phyloP scores from a whole-genome alignment of 2,329 filamentous ascomycete genomes.

The Bipolaris gigantea region DNA sequence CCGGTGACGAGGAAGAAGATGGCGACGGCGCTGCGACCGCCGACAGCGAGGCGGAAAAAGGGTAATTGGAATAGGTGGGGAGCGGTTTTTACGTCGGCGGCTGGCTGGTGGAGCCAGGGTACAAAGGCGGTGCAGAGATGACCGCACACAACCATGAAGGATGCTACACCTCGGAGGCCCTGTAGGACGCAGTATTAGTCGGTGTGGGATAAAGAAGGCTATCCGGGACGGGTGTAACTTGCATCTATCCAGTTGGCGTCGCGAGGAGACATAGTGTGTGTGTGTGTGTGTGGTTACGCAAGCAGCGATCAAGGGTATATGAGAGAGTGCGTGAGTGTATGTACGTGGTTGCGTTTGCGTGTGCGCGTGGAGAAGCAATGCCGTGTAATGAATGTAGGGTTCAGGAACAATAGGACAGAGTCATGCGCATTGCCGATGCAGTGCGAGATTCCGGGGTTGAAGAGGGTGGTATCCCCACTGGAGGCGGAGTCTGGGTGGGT shows the following conservation, averaged over 20 bases:
- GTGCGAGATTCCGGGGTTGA: not conserved
- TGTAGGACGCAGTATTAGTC: constrained; percentile 30
- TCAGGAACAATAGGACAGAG: constrained; percentile 4
- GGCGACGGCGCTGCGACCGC: constrained; percentile 49
- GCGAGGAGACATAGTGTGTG: constrained; percentile 39
- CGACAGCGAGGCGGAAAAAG: constrained; percentile 60
- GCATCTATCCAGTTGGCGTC: constrained; percentile 47
- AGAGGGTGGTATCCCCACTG: not conserved
- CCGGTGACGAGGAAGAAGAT: constrained; percentile 60
- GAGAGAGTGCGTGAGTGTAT: constrained; percentile 7
- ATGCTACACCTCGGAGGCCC: constrained; percentile 49
- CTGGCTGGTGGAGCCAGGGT: constrained; percentile 46
- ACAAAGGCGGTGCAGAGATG: constrained; percentile 49
- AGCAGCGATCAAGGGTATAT: constrained; percentile 10
- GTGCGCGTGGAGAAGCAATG: not conserved
- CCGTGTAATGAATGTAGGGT: constrained; percentile 10
- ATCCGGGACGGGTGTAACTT: constrained; percentile 20
- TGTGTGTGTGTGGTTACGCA: constrained; percentile 16
- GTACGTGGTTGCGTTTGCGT: no score
- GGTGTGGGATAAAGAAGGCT: constrained; percentile 13
- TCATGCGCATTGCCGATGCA: constrained; percentile 18
- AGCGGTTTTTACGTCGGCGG: constrained; percentile 47
- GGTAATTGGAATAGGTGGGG: constrained; percentile 60
- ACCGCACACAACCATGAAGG: constrained; percentile 48
- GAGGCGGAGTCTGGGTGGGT: not conserved